A percentile compares a stretch with the other conserved stretches of the same genome.
Conservation (phyloP, 129 eudicot species). For the Ambrosia trifida region DNA sequence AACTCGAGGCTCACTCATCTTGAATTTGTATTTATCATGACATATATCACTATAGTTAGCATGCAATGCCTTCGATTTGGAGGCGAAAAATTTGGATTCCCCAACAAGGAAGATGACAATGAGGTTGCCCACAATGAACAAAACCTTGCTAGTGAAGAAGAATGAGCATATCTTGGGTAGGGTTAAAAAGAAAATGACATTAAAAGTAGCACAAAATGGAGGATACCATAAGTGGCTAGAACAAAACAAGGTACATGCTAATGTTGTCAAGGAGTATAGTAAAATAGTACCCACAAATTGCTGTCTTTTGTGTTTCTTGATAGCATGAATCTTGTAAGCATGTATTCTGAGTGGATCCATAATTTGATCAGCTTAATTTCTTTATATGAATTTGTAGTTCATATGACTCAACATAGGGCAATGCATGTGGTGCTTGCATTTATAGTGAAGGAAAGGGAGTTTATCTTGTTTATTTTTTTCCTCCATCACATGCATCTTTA, state of each 20-base stretch:
- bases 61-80: conserved; percentile 21
- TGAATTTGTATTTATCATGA: conserved; percentile 34
- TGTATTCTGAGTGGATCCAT: conserved; percentile 53
- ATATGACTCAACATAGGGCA: conserved; percentile 36
- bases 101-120: conserved; percentile 60
- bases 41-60: conserved; percentile 25
- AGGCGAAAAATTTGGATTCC: conserved; percentile 40
- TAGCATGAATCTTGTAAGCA: conserved; percentile 49
- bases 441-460: conserved; percentile 37
- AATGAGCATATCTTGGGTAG: conserved; percentile 44
- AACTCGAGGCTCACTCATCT: conserved; percentile 14
- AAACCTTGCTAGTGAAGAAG: conserved; percentile 49
- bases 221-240: conserved; percentile 63
- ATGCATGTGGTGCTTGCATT: conserved; percentile 22
- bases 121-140: conserved; percentile 58
- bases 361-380: conserved; percentile 1
- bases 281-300: conserved; percentile 41
- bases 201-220: conserved; percentile 42
- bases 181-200: conserved; percentile 38
- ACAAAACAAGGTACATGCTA: conserved; percentile 49
- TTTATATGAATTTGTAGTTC: not conserved
- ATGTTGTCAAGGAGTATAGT: conserved; percentile 45
- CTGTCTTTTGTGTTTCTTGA: conserved; percentile 55
- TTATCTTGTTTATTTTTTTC: conserved; percentile 27
- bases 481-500: conserved; percentile 37